These are phyloP conservation scores for Erigeron philadelphicus DNA, from an alignment of 140 eudicot species.

Conservation along the genomic window DNA sequence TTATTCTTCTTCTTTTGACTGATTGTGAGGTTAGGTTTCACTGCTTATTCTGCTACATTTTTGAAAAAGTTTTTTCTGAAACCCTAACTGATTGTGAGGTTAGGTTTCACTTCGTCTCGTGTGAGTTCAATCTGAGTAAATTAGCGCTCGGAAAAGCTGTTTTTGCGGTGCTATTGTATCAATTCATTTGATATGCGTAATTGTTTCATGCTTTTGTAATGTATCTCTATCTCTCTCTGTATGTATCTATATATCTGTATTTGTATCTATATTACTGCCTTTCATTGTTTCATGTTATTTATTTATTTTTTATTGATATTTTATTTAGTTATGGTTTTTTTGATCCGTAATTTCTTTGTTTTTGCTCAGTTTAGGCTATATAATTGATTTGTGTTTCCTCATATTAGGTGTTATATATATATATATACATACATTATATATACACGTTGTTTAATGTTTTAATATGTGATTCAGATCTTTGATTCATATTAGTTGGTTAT, in stretches of 20 bases:
- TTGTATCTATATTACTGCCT: neutral
- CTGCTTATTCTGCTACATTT: neutral
- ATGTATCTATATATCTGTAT: neutral
- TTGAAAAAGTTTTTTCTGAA: neutral
- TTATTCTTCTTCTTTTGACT: neutral
- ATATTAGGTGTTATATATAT: too few species aligned
- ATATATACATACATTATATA: too few species aligned
- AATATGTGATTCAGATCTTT: too few species aligned
- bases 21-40: slow-evolving; percentile 8
- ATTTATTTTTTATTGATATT: neutral
- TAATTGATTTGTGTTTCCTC: too few species aligned
- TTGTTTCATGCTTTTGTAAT: slow-evolving; percentile 5
- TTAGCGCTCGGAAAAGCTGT: neutral
- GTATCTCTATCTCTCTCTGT: neutral
- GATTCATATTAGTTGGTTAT: too few species aligned
- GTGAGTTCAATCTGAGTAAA: slow-evolving; percentile 7
- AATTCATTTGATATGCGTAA: neutral
- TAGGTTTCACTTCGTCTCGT: neutral
- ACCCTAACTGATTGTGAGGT: neutral
- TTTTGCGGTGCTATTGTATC: neutral
- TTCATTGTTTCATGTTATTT: neutral
- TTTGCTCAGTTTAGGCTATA: too few species aligned
- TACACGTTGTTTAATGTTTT: too few species aligned
- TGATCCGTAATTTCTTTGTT: too few species aligned
- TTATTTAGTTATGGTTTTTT: too few species aligned